A percentile compares a stretch with the other conserved stretches of the same genome.
Evolutionary conservation across 2,329 filamentous ascomycete species (phyloP).

Genomic region (Rutstroemia sp.): DNA sequence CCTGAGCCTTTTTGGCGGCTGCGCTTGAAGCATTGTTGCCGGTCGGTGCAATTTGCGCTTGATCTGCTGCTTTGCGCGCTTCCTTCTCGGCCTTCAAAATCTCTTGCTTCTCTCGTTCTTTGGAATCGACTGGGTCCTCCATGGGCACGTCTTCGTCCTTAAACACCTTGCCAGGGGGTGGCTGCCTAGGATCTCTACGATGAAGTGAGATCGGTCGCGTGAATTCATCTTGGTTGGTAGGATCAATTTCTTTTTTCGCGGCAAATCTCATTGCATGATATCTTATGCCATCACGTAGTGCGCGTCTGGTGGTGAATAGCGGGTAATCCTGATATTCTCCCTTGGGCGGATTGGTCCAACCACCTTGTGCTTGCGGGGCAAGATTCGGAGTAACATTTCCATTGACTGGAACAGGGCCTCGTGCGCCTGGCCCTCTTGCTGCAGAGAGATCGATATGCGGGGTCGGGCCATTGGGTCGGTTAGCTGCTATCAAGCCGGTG

Average conservation of each 20-base stretch:
- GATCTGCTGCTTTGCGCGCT: slow-evolving; percentile 75
- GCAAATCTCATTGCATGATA: slow-evolving; percentile 79
- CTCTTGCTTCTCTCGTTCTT: slow-evolving; percentile 57
- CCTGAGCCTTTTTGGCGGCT: slow-evolving; percentile 37
- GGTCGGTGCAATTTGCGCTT: slow-evolving; percentile 88
- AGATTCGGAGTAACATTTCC: slow-evolving; percentile 22
- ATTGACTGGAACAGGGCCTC: slow-evolving; percentile 21
- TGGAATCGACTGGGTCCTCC: slow-evolving; percentile 41
- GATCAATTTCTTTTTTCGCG: slow-evolving; percentile 57
- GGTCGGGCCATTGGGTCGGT: not conserved
- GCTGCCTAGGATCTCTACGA: slow-evolving; percentile 74
- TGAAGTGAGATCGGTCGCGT: slow-evolving; percentile 83
- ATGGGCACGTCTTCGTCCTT: slow-evolving; percentile 47
- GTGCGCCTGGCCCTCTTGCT: slow-evolving; percentile 5
- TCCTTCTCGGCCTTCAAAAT: slow-evolving; percentile 73
- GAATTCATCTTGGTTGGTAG: slow-evolving; percentile 67
- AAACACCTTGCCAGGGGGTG: slow-evolving; percentile 53
- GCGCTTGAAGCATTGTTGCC: slow-evolving; percentile 42
- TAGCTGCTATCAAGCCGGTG: slow-evolving; percentile 13
- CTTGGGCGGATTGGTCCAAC: slow-evolving; percentile 49
- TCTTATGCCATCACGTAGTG: slow-evolving; percentile 69
- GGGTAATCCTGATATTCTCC: slow-evolving; percentile 49
- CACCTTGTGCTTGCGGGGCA: slow-evolving; percentile 41
- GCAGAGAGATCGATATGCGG: slow-evolving; percentile 10
- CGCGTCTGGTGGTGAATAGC: slow-evolving; percentile 75